Conservation (phyloP, 805 yeast species). For the Sugiyamaella lignohabitans region DNA sequence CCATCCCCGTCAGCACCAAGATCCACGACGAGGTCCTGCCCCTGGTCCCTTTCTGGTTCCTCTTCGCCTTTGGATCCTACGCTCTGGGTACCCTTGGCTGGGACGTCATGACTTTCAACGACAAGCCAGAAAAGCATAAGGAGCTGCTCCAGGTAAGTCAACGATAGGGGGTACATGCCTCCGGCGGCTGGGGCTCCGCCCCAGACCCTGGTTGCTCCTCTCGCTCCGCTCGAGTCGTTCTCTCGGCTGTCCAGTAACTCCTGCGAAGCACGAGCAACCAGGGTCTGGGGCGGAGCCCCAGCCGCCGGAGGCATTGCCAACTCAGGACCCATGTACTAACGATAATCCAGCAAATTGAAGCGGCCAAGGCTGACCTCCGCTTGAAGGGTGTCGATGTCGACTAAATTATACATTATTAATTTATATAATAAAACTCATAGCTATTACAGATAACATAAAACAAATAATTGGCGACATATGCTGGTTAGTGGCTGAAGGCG, state of each 20-base stretch:
- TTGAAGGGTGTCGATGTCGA: slow-evolving; percentile 48
- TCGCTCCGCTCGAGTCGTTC: too few species aligned
- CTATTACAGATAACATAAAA: not conserved
- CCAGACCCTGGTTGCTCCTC: too few species aligned
- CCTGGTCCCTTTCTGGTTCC: slow-evolving; percentile 61
- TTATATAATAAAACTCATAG: too few species aligned
- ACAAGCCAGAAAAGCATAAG: slow-evolving; percentile 58
- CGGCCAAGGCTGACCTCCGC: slow-evolving; percentile 54
- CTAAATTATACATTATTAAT: too few species aligned
- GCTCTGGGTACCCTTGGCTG: slow-evolving; percentile 62
- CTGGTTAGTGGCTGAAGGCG: too few species aligned
- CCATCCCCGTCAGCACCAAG: slow-evolving; percentile 47
- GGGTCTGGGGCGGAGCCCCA: too few species aligned
- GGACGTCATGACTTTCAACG: slow-evolving; percentile 63
- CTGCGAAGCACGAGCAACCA: too few species aligned
- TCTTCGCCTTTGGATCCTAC: slow-evolving; percentile 63
- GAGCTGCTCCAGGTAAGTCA: slow-evolving; percentile 46
- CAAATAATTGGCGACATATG: not conserved
- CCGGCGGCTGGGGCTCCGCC: not conserved
- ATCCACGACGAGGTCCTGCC: slow-evolving; percentile 53
- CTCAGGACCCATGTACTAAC: not conserved
- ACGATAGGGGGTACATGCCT: not conserved
- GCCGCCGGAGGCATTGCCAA: too few species aligned
- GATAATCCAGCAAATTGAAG: slow-evolving; percentile 41
- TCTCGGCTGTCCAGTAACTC: too few species aligned